Conservation (phyloP, 208 protist species). For the Leishmania tarentolae region DNA sequence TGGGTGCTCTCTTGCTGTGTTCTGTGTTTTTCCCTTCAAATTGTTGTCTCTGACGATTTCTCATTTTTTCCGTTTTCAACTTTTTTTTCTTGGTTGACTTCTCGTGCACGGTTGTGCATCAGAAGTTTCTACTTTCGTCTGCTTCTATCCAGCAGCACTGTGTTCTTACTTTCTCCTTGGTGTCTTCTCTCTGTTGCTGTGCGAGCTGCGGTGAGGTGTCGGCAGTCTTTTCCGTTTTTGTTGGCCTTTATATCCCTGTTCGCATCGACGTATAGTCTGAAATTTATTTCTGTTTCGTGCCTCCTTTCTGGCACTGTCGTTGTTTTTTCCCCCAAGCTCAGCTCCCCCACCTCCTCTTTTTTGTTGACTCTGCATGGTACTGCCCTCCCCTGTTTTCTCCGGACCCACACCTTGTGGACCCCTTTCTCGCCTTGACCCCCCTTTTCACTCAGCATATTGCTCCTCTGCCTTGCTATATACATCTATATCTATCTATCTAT, state of each 20-base stretch:
- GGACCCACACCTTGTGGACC: neutral
- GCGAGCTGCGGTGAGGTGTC: neutral
- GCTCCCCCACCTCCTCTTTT: neutral
- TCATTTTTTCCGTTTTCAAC: too few relatives aligned
- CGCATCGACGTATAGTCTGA: neutral
- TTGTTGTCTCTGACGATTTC: neutral
- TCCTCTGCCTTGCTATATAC: neutral
- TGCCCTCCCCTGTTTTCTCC: neutral
- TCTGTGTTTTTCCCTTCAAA: neutral
- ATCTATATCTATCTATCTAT: too few relatives aligned
- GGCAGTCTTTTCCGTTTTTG: neutral
- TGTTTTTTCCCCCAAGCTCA: too few relatives aligned
- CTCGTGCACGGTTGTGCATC: neutral
- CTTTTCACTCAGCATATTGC: neutral
- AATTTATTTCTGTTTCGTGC: neutral
- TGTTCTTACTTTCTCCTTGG: neutral
- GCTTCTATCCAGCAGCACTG: neutral
- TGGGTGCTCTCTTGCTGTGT: neutral
- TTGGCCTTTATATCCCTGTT: neutral
- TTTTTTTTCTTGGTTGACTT: neutral
- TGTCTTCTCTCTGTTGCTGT: neutral
- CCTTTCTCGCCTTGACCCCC: neutral
- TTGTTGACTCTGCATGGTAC: neutral
- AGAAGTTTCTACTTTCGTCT: neutral
- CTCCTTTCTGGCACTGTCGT: neutral